These are phyloP conservation scores for Diplocarpon rosae DNA, from an alignment of 2,329 filamentous ascomycete genomes.

Conservation along the genomic window DNA sequence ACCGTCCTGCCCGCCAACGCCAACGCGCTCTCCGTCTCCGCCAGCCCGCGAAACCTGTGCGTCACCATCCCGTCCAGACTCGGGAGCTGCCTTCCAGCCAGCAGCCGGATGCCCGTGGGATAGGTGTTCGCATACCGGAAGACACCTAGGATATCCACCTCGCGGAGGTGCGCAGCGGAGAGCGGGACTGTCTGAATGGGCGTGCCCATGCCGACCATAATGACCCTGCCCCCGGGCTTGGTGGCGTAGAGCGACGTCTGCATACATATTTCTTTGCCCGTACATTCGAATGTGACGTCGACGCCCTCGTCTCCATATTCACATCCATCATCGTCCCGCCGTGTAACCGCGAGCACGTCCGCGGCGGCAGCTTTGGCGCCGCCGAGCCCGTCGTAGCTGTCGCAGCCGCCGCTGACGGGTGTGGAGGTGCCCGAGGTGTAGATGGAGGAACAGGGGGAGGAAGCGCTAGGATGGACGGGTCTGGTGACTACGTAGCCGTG, in stretches of 20 bases:
- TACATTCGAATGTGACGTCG: constrained; percentile 65
- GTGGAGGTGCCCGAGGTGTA: constrained; percentile 37
- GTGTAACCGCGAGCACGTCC: constrained; percentile 35
- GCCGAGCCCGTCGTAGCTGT: constrained; percentile 37
- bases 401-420: constrained; percentile 32
- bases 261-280: constrained; percentile 63
- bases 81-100: constrained; percentile 44
- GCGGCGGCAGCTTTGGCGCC: constrained; percentile 38
- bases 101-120: constrained; percentile 52
- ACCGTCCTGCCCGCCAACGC: constrained; percentile 58
- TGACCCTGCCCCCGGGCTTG: constrained; percentile 56
- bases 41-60: constrained; percentile 57
- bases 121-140: constrained; percentile 73
- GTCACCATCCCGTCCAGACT: constrained; percentile 63
- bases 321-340: constrained; percentile 24
- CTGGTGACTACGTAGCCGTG: constrained; percentile 44
- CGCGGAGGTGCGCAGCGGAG: constrained; percentile 59
- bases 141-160: constrained; percentile 69
- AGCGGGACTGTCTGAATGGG: constrained; percentile 65
- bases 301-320: constrained; percentile 52
- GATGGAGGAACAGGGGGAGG: constrained; percentile 30
- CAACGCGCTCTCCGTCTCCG: constrained; percentile 51
- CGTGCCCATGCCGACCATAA: constrained; percentile 72
- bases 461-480: constrained; percentile 33
- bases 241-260: constrained; percentile 66